Percentiles rank a stretch among this genome's conserved stretches.
These are phyloP conservation scores for Boletus sp. DNA, from an alignment of 1,284 basidiomycete genomes.

Conservation along the genomic window DNA sequence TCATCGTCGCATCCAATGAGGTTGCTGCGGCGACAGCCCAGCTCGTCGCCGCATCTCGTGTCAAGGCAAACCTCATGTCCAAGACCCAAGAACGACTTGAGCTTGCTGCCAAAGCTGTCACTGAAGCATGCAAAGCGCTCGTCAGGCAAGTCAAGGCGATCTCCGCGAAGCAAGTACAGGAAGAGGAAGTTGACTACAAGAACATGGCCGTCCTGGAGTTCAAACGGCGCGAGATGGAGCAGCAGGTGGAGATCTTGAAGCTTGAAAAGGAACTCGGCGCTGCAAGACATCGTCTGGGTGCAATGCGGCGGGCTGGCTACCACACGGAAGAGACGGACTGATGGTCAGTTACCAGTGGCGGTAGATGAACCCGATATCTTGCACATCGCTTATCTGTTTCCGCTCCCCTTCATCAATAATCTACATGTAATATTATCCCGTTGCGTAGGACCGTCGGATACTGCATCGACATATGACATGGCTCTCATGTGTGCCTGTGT, in stretches of 20 bases:
- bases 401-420: conserved; percentile 12
- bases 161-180: conserved; percentile 77
- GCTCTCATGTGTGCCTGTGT: too few species aligned
- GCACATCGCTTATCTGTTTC: not conserved
- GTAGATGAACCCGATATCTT: not conserved
- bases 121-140: conserved; percentile 96
- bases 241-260: conserved; percentile 96
- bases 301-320: conserved; percentile 89
- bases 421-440: conserved; percentile 24
- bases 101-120: conserved; percentile 95
- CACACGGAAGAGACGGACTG: conserved; percentile 76
- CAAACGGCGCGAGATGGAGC: conserved; percentile 98
- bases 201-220: conserved; percentile 93
- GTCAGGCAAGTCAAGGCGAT: conserved; percentile 97
- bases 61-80: conserved; percentile 98
- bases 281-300: conserved; percentile 80
- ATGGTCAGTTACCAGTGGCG: conserved; percentile 8
- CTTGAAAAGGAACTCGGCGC: conserved; percentile 94
- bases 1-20: conserved; percentile 98
- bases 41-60: conserved; percentile 95
- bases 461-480: too few species aligned
- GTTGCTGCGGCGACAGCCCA: conserved; percentile 96
- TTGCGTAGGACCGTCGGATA: not conserved
- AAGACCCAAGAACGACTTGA: conserved; percentile 97
- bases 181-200: conserved; percentile 86